Base-by-base conservation (phyloP, 2,329 filamentous ascomycete species). In the Arthrinium phaeospermum region DNA sequence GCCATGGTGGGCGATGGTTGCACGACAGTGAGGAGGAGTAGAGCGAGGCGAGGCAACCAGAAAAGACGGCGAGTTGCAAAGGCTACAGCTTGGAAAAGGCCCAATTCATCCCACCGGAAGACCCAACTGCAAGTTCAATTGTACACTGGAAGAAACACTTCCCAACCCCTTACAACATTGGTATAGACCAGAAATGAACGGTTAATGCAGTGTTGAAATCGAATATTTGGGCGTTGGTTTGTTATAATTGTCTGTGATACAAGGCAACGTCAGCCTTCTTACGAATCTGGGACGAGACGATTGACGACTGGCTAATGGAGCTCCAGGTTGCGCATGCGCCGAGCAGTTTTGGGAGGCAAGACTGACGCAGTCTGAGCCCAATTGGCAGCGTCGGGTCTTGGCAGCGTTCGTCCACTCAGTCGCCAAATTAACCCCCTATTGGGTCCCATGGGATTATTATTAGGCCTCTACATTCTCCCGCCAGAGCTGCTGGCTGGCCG, bases 1-100 rank as follows among this genome's bases (percentile, higher is more conserved):
- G 80, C 76, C 80, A 81, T 81, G 72, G 24, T 75, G 75, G 72
- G 71, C 71, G 45, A 45, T n/a, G 68, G 71, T 70, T 53, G 69
- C 68, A 73, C 72, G 72, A 44, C 67, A 64, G 45, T 30, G 27
- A 30, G 27, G 27, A 30, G 27, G 2, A 30, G 27, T 30, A 30
- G 27, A 30, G 27, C 27, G 27, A 30, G 27, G 27, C 27, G 27
- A 30, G 27, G 27, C 27, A 30, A 30, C 27, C 27, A 30, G 27
- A 30, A 30, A 30, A 30, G 27, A 30, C 27, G 27, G 27, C 27
- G 34, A 14, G 30, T 61, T 27, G 53, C 57, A 64, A 37, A 64
- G 10, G 57, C 57, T 64, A 64, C 57, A 64, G 34, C 30, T 22
- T 64, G n/a, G 30, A 41, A 41, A 64, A 19, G 57, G 19, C 57